Evolutionary conservation across 2,329 filamentous ascomycete genomes (phyloP).

Genomic region (Ophiostoma pallidulum): DNA sequence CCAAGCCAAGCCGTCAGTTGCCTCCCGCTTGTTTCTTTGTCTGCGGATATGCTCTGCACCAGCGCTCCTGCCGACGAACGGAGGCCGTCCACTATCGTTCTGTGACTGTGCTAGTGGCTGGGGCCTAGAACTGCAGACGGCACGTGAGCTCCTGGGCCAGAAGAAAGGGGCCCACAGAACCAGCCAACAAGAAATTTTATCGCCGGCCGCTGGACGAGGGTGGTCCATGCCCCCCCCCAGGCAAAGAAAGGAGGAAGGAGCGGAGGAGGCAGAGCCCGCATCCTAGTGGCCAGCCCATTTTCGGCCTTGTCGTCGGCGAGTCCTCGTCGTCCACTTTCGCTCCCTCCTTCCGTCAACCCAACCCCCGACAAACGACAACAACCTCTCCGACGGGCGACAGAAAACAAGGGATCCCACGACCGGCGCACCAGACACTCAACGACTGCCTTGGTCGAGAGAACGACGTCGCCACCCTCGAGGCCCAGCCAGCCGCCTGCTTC

Average conservation of each 20-base stretch:
- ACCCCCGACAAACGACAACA: slow-evolving; percentile 3
- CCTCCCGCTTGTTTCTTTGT: no score
- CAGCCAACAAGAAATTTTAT: slow-evolving; percentile 6
- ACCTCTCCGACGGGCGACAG: no score
- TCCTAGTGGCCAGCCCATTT: slow-evolving; percentile 4
- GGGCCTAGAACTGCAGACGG: neutral
- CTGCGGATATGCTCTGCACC: no score
- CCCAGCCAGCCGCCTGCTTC: neutral
- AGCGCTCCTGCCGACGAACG: neutral
- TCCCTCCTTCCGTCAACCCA: slow-evolving; percentile 2
- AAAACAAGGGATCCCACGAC: neutral
- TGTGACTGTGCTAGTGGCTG: neutral
- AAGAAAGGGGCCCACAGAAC: slow-evolving; percentile 1
- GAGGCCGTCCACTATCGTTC: neutral
- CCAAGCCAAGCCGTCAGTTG: no score
- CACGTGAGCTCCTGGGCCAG: slow-evolving; percentile 3
- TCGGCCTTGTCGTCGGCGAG: slow-evolving; percentile 7
- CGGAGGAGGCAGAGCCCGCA: slow-evolving; percentile 9
- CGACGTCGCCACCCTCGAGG: no score
- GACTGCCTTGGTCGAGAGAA: no score
- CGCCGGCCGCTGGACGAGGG: neutral
- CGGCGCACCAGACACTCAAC: no score
- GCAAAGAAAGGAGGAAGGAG: slow-evolving; percentile 2
- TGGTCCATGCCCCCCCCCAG: slow-evolving; percentile 1
- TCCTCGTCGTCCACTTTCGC: neutral